A percentile compares a stretch with the other conserved stretches of the same genome.
phyloP scores from a whole-genome alignment of 352 stramenopile genomes.

The Bremia lactucae region DNA sequence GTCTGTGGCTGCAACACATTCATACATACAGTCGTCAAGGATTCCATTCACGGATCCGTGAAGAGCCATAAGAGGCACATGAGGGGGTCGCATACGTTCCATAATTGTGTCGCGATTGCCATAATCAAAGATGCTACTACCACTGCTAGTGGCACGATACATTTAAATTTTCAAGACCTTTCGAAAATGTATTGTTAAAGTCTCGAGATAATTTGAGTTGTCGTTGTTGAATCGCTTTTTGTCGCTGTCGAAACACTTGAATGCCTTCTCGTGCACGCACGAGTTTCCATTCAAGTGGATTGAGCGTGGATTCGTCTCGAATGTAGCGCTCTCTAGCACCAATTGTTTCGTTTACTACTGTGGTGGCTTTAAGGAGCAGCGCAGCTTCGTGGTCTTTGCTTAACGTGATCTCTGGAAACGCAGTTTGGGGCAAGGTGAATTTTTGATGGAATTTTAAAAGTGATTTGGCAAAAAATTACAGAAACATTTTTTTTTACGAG shows the following conservation, averaged over 20 bases:
- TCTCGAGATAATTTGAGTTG: too few species aligned
- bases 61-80: slow-evolving; percentile 29
- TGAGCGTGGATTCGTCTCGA: slow-evolving; percentile 10
- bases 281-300: slow-evolving; percentile 22
- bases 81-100: slow-evolving; percentile 8
- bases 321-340: slow-evolving; percentile 26
- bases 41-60: slow-evolving; percentile 35
- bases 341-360: slow-evolving; percentile 33
- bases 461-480: too few species aligned
- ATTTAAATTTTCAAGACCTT: too few species aligned
- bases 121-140: background rate
- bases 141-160: too few species aligned
- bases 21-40: slow-evolving; percentile 42
- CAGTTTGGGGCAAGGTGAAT: slow-evolving; percentile 28
- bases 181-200: too few species aligned
- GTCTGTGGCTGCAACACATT: slow-evolving; percentile 31
- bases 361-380: slow-evolving; percentile 24
- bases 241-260: slow-evolving; percentile 17
- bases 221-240: slow-evolving; percentile 2
- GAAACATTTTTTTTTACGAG: too few species aligned
- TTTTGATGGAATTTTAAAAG: too few species aligned
- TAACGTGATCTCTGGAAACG: slow-evolving; percentile 19
- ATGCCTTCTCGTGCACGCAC: slow-evolving; percentile 28
- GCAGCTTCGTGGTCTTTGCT: slow-evolving; percentile 12
- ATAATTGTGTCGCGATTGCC: background rate